phyloP scores from a whole-genome alignment of 768 basidiomycete genomes.

The Udeniomyces megalosporus region DNA sequence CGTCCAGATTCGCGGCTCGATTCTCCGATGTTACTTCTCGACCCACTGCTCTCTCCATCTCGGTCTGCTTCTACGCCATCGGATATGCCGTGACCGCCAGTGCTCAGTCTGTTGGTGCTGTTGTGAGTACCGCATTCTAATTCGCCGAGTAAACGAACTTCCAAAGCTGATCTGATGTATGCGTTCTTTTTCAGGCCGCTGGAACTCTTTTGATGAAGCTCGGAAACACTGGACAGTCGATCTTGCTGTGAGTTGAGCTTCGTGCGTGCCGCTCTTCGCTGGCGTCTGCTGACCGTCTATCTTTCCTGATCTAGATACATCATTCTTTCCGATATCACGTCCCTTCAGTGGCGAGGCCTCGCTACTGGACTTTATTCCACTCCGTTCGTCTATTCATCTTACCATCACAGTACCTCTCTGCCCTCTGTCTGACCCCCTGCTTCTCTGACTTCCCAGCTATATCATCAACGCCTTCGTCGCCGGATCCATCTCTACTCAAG shows the following conservation, averaged over 20 bases:
- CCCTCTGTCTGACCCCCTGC: no score
- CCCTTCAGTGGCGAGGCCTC: constrained; percentile 28
- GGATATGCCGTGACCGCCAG: constrained; percentile 26
- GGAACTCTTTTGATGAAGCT: constrained; percentile 23
- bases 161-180: no score
- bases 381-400: neutral
- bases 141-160: no score
- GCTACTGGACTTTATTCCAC: constrained; percentile 20
- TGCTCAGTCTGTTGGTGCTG: constrained; percentile 21
- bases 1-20: neutral
- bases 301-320: no score
- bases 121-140: constrained; percentile 2
- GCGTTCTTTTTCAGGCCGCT: constrained; percentile 2
- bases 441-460: neutral
- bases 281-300: neutral
- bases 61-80: constrained; percentile 18
- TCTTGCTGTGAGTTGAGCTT: no score
- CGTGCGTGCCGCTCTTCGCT: no score
- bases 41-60: constrained; percentile 11
- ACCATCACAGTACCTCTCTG: no score
- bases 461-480: constrained; percentile 21
- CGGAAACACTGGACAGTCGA: constrained; percentile 15
- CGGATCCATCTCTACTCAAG: constrained; percentile 22
- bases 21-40: constrained; percentile 23
- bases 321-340: constrained; percentile 23